phyloP scores from a whole-genome alignment of 78 protist species.

The Paratrimastix pyriformis region DNA sequence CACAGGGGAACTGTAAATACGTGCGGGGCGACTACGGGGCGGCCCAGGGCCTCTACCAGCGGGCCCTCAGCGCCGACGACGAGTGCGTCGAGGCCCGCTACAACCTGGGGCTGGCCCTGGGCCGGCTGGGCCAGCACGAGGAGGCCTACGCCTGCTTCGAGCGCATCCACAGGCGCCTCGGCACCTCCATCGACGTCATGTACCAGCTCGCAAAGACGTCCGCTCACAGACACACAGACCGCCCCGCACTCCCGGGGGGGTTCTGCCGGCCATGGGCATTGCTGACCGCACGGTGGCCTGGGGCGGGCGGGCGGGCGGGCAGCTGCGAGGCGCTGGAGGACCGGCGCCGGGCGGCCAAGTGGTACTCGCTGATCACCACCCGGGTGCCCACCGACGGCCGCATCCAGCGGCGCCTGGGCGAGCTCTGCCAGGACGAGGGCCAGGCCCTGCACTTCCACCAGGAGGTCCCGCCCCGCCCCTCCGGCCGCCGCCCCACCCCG shows the following conservation, averaged over 20 bases:
- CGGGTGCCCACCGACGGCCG: not conserved
- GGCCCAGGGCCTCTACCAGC: not conserved
- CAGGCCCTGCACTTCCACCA: not conserved
- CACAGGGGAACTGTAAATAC: not conserved
- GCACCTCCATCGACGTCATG: not conserved
- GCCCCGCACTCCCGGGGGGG: too few relatives aligned
- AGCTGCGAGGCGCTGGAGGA: too few relatives aligned
- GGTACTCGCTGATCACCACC: not conserved
- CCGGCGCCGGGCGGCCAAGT: not conserved
- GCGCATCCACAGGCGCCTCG: not conserved
- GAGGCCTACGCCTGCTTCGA: not conserved
- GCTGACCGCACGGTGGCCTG: too few relatives aligned
- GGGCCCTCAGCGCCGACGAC: not conserved
- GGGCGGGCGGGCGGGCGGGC: too few relatives aligned
- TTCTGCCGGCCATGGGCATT: too few relatives aligned
- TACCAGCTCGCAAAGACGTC: not conserved
- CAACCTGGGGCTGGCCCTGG: conserved; percentile 1
- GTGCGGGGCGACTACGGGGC: not conserved
- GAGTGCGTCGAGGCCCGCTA: not conserved
- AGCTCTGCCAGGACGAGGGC: not conserved
- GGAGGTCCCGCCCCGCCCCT: too few relatives aligned
- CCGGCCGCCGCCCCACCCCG: too few relatives aligned
- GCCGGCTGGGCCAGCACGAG: not conserved
- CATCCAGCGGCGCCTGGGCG: not conserved
- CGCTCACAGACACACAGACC: too few relatives aligned